A percentile compares a stretch with the other conserved stretches of the same genome.
Evolutionary conservation across 768 basidiomycete species (phyloP).

Genomic region (Mycena indigotica): DNA sequence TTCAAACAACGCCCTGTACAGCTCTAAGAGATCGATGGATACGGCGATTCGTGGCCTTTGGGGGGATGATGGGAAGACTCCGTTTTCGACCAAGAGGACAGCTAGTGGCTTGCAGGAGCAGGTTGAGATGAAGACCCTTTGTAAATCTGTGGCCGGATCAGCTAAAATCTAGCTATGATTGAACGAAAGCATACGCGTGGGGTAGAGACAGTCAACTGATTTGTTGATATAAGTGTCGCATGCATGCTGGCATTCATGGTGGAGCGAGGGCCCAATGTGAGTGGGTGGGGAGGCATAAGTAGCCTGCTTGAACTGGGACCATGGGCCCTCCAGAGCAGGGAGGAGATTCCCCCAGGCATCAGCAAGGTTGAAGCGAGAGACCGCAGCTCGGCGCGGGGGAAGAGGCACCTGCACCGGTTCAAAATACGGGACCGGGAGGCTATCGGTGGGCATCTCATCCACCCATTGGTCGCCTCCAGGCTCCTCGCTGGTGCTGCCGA

Average conservation of each 20-base stretch:
- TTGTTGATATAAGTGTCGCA: neutral
- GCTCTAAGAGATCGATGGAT: too few relatives aligned
- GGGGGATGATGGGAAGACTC: conserved; percentile 23
- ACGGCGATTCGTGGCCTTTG: conserved; percentile 12
- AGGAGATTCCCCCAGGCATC: neutral
- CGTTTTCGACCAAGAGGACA: conserved; percentile 12
- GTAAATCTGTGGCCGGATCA: conserved; percentile 3
- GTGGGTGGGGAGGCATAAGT: neutral
- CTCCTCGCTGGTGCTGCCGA: too few relatives aligned
- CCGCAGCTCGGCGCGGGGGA: neutral
- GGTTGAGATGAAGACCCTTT: conserved; percentile 5
- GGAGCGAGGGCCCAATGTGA: neutral
- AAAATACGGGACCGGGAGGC: neutral
- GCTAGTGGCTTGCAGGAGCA: conserved; percentile 13
- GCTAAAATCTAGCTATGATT: neutral
- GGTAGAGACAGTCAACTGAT: neutral
- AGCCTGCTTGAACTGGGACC: neutral
- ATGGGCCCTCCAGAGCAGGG: neutral
- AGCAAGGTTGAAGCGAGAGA: neutral
- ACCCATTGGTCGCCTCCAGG: too few relatives aligned
- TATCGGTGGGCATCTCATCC: too few relatives aligned
- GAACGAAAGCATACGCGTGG: neutral
- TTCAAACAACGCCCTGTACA: conserved; percentile 25
- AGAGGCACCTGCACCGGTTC: neutral
- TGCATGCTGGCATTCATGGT: neutral